Base-by-base conservation (phyloP, 2,329 filamentous ascomycete genomes). In the Teratosphaeria zuluensis region DNA sequence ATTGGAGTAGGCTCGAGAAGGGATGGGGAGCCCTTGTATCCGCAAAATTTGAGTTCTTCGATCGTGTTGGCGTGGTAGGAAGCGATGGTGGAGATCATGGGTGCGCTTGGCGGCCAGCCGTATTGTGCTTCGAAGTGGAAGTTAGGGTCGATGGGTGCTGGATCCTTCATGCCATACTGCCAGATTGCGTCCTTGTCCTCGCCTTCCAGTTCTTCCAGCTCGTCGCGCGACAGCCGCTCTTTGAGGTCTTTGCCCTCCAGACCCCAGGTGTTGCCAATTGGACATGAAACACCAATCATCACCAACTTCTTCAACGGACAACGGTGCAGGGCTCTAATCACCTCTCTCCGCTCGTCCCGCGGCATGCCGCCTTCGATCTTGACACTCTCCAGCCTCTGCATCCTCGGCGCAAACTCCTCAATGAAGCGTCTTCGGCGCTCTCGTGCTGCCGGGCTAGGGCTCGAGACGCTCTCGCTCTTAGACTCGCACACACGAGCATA, bases 321-420 rank as follows among this genome's bases (percentile, higher is more conserved):
- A 48, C 61, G 65, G 58, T 73, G 71, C 11, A 78, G 57, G 2
- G 77, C 76, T 7, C 76, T 72, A 3, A 78, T 56, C 12, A 73
- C 69, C 58, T 79, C 77, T 30, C 77, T 71, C 56, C 76, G 75
- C 61, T 79, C 77, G 60, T 78, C 76, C 9, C 75, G 70, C 0
- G 77, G 75, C 51, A 78, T 72, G 12, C 75, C 75, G 19, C 77
- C 77, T 67, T 79, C 77, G 21, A 79, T 66, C 59, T 79, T 79
- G 64, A 79, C 69, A 48, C 68, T 70, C 58, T 75, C 65, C 3
- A 79, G 55, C n/a, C 66, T 74, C 1, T 63, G 71, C 75, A 78
- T 74, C 33, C 70, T 66, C 1, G 73, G 64, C 1, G 72, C 75
- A 55, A 79, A 78, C 5, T 75, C 70, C 30, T 67, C 66, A 46